phyloP scores from a whole-genome alignment of 1,284 basidiomycete genomes.

The Trichosporon ovoides region DNA sequence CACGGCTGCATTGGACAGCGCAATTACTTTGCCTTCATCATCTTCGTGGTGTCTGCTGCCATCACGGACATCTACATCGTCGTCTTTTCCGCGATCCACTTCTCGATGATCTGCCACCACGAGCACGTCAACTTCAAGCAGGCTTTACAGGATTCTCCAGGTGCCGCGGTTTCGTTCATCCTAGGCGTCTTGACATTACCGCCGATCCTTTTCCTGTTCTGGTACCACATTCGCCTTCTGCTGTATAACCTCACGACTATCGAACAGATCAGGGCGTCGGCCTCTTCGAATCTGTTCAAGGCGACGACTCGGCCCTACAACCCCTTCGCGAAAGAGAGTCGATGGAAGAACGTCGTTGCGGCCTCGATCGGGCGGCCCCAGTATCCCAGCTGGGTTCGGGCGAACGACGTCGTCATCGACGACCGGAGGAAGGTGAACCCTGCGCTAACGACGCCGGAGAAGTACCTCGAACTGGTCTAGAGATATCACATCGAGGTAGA shows the following conservation, averaged over 20 bases:
- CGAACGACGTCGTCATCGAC: constrained; percentile 30
- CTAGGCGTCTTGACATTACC: constrained; percentile 67
- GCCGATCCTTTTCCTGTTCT: constrained; percentile 69
- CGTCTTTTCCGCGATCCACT: constrained; percentile 72
- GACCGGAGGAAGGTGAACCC: constrained; percentile 42
- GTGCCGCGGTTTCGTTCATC: constrained; percentile 71
- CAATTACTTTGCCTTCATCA: constrained; percentile 85
- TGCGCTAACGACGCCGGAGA: constrained; percentile 31
- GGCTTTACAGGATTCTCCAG: constrained; percentile 60
- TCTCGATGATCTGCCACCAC: constrained; percentile 61
- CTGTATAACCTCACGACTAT: constrained; percentile 84
- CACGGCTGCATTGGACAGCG: constrained; percentile 88
- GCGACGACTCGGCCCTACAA: constrained; percentile 38
- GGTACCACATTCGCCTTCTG: constrained; percentile 76
- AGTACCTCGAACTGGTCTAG: constrained; percentile 26
- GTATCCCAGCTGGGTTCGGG: constrained; percentile 46
- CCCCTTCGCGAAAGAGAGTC: constrained; percentile 39
- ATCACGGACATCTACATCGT: constrained; percentile 68
- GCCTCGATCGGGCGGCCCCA: constrained; percentile 45
- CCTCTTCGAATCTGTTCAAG: constrained; percentile 31
- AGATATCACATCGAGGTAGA: neutral
- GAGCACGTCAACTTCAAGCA: constrained; percentile 56
- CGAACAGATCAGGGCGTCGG: constrained; percentile 57
- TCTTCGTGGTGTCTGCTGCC: constrained; percentile 63
- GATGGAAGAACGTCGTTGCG: constrained; percentile 37